Evolutionary conservation across 2,329 filamentous ascomycete species (phyloP), one percentile per base, ranked within the genome.

Genomic region (Colletotrichum sp.): DNA sequence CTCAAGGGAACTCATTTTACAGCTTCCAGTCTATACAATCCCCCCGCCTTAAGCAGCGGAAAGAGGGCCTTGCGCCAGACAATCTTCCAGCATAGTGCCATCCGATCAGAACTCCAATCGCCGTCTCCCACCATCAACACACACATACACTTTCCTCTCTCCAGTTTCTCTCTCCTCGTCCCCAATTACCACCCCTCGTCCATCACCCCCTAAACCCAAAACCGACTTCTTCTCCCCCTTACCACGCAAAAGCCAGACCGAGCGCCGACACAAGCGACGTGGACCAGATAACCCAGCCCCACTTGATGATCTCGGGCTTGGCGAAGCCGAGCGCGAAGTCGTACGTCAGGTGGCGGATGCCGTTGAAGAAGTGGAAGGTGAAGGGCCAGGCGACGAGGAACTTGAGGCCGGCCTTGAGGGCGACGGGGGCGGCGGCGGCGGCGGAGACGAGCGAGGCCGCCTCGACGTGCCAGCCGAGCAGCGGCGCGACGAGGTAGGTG

Each of bases 401-500:
- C 87, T 92, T 92, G 84, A 90, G 67, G 32, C 81, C 87, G 76
- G 88, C 90, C 86, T 93, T 93, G 82, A 88, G 86, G 71, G 90
- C 87, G 12, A 92, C 84, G 25, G 94, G 91, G 30, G 94, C 84
- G 6, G 87, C 86, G 28, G 89, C 91, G 44, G 92, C 91, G 64
- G 92, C 86, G 30, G 91, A 90, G 32, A 91, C 93, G 11, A 94
- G 82, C 63, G 91, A 88, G 68, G 88, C 87, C 74, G 86, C 89
- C 88, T 92, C 91, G 75, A 92, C 82, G 86, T 92, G 91, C 85
- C 88, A 89, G 79, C 91, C 96, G 71, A 95, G 85, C 59, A 94
- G 86, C 7, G 96, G 96, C 0, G 95, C 93, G 78, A 91, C 91
- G 77, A 98, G 93, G 90, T 98, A 98, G 71, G 93, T 91, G 79